Conservation (phyloP, 345 rosid species). For the Populus tremula region DNA sequence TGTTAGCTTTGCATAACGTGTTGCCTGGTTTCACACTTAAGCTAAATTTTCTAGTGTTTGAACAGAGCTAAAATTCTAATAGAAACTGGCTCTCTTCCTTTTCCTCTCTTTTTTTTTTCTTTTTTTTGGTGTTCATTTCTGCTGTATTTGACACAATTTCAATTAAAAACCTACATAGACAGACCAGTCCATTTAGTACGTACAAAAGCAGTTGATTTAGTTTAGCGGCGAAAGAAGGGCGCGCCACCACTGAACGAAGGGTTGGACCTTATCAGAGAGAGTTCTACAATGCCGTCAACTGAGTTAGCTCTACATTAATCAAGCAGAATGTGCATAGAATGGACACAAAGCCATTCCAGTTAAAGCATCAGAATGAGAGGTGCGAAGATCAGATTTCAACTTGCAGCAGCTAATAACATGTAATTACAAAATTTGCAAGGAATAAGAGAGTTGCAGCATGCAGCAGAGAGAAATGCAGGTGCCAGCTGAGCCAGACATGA, state of each 20-base stretch:
- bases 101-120: not conserved
- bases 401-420: not conserved
- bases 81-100: not conserved
- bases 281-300: not conserved
- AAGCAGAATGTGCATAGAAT: not conserved
- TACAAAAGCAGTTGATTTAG: not conserved
- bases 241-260: not conserved
- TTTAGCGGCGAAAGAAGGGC: too few species aligned
- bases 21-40: not conserved
- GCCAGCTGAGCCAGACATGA: conserved; percentile 13
- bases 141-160: not conserved
- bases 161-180: not conserved
- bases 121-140: not conserved
- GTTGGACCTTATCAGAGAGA: not conserved
- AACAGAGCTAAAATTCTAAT: not conserved
- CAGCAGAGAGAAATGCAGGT: not conserved
- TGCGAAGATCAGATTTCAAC: not conserved
- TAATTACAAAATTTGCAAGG: conserved; percentile 12
- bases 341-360: not conserved
- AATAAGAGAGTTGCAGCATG: not conserved
- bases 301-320: not conserved
- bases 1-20: not conserved
- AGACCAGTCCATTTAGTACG: not conserved
- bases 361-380: not conserved
- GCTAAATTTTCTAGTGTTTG: not conserved